Evolutionary conservation across 2,329 filamentous ascomycete genomes (phyloP), one percentile per base, ranked within the genome.

Genomic region (Nothomitra cinnamomea): DNA sequence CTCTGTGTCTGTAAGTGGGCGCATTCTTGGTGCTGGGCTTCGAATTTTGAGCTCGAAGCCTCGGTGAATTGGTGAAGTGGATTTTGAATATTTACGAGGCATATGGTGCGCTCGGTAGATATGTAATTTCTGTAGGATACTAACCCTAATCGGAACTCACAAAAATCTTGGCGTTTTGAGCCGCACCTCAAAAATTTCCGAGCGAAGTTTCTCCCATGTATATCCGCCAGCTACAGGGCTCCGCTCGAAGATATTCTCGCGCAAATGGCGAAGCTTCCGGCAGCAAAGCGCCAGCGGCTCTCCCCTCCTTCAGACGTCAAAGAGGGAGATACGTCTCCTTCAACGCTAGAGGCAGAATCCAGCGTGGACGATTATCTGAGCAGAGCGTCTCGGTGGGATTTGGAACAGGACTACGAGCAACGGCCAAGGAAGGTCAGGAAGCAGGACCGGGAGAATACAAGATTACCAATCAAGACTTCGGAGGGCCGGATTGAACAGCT

Each of bases 361-460:
- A 66, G 66, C 49, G 64, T 66, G 38, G 75, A 77, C 53, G 88
- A 89, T 66, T 77, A 86, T 69, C 78, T 49, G 10, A 43, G 79
- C 61, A 82, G 79, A 62, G 87, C 85, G 4, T 75, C 85, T 56
- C 82, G 80, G 67, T 96, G 90, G 88, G 81, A 95, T 63, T 76
- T 95, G 50, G 92, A 95, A 70, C 85, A 94, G 64, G 83, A 87
- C 66, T 96, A 95, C 72, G 88, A 94, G 67, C 78, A 78, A 57
- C 80, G 80, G 60, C 81, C 85, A 48, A 77, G 86, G 60, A 92
- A 92, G 66, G 69, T 76, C 36, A 82, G 79, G 63, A 87, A 84
- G 67, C 86, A 87, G 65, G 75, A 77, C 54, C 78, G 80, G 61
- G 85, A 89, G 64, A 83, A 72, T 64, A 87, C 79, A 38, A 79